Conservation (phyloP, 139 green algal genomes). For the Chlorella sp. region DNA sequence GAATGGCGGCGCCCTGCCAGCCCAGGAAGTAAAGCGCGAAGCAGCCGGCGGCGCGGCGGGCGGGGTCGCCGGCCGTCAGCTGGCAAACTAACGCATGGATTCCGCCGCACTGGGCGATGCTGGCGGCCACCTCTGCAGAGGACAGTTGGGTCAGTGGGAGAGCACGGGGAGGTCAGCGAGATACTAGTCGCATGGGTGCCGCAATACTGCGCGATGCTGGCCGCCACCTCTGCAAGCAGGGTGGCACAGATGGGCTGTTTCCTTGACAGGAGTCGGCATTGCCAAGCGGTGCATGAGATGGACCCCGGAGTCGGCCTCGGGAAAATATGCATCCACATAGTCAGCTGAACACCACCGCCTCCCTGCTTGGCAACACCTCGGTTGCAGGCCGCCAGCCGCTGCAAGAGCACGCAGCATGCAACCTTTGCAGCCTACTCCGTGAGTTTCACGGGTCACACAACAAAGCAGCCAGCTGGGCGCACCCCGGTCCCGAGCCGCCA, state of each 20-base stretch:
- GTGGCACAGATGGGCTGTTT: no score
- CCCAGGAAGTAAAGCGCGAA: conserved; percentile 1
- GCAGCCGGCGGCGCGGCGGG: conserved; percentile 9
- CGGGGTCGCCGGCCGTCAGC: neutral
- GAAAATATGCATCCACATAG: no score
- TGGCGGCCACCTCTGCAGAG: neutral
- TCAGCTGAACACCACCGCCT: no score
- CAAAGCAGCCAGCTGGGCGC: neutral
- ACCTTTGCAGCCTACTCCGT: neutral
- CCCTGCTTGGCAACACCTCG: no score
- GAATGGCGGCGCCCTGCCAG: neutral
- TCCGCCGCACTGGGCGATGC: conserved; percentile 24
- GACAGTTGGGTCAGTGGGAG: no score
- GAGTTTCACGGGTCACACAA: no score
- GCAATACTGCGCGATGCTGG: conserved; percentile 20
- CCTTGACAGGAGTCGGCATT: no score
- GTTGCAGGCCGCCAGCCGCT: conserved; percentile 1
- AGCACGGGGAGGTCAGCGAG: no score
- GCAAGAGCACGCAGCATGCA: neutral
- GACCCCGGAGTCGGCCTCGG: neutral
- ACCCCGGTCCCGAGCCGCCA: conserved; percentile 11
- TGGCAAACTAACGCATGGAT: neutral
- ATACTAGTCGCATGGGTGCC: neutral
- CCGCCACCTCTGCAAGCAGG: neutral
- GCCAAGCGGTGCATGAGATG: neutral